phyloP scores from a whole-genome alignment of 2,329 filamentous ascomycete species.

The Diaporthe citrichinensis region DNA sequence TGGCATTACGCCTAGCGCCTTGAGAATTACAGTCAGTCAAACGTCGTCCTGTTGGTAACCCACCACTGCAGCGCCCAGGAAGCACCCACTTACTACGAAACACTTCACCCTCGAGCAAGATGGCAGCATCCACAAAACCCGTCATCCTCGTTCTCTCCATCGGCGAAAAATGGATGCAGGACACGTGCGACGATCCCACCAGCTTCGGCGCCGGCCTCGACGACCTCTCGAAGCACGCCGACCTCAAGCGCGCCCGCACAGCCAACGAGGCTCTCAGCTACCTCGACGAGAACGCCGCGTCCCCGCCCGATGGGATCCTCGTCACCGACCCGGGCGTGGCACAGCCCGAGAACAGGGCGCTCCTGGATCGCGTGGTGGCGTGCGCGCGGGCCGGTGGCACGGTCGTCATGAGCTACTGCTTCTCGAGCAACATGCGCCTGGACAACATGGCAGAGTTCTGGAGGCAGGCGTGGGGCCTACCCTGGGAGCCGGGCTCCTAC shows the following conservation, averaged over 20 bases:
- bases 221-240: background rate
- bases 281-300: background rate
- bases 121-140: background rate
- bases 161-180: background rate
- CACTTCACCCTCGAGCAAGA: background rate
- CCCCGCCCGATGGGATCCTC: background rate
- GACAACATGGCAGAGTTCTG: background rate
- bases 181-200: background rate
- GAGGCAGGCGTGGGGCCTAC: background rate
- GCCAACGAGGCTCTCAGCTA: background rate
- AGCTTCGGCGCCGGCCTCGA: background rate
- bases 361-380: background rate
- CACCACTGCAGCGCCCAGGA: background rate
- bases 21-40: background rate
- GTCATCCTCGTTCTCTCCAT: background rate
- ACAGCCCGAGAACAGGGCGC: background rate
- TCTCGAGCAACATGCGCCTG: background rate
- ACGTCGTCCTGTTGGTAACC: background rate
- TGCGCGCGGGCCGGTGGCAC: background rate
- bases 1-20: background rate
- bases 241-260: background rate
- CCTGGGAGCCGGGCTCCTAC: background rate
- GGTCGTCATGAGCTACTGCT: background rate
- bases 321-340: background rate
- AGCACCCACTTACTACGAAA: background rate